A percentile compares a stretch with the other conserved stretches of the same genome.
Evolutionary conservation across 495 filamentous ascomycete species (phyloP).

Genomic region (Penicillium samsonianum): DNA sequence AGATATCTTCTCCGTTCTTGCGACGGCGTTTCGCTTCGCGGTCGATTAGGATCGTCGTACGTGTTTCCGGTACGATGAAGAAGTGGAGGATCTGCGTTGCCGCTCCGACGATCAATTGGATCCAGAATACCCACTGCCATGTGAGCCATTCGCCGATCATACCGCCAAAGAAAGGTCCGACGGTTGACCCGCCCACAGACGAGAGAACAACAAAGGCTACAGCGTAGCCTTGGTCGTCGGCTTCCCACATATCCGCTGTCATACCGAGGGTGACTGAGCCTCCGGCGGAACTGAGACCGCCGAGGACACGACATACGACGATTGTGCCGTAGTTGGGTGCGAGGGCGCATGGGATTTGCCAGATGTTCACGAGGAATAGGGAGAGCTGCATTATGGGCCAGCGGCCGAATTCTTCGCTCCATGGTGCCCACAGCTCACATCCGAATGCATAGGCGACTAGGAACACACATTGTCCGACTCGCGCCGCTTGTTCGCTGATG

Average conservation of each 20-base stretch:
- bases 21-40: conserved; percentile 64
- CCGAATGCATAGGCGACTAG: conserved; percentile 75
- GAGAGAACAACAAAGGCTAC: conserved; percentile 76
- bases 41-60: conserved; percentile 67
- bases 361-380: conserved; percentile 71
- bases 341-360: conserved; percentile 69
- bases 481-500: conserved; percentile 64
- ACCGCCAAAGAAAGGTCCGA: conserved; percentile 79
- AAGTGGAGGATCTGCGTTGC: conserved; percentile 65
- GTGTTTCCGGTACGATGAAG: conserved; percentile 68
- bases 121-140: conserved; percentile 83
- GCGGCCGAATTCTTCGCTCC: conserved; percentile 78
- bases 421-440: conserved; percentile 81
- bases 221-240: conserved; percentile 64
- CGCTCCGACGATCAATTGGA: conserved; percentile 74
- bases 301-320: conserved; percentile 64
- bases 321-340: conserved; percentile 70
- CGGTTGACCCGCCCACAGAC: conserved; percentile 71
- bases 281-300: conserved; percentile 72
- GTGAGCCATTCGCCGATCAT: conserved; percentile 64
- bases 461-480: conserved; percentile 69
- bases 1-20: conserved; percentile 59
- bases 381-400: conserved; percentile 71
- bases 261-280: conserved; percentile 81
- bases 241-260: conserved; percentile 78